These are phyloP conservation scores for Ganoderma multipileum DNA, from an alignment of 1,284 basidiomycete species.

Conservation along the genomic window DNA sequence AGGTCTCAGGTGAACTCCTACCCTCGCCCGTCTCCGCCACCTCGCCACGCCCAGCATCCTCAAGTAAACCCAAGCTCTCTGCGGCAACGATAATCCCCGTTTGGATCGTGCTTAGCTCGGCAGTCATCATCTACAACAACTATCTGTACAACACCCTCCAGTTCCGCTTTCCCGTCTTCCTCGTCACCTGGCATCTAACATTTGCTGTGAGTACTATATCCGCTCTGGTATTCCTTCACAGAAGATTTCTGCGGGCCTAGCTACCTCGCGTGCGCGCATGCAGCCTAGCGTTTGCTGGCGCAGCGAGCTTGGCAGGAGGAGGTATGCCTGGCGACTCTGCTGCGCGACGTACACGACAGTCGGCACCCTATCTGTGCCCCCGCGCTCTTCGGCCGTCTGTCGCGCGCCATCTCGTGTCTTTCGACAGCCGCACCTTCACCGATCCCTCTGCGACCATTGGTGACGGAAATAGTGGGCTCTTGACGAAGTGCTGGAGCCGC, in stretches of 20 bases:
- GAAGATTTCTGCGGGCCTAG: background rate
- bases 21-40: conserved; percentile 60
- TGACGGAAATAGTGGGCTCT: conserved; percentile 1
- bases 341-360: background rate
- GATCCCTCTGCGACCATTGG: background rate
- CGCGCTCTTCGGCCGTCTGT: background rate
- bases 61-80: conserved; percentile 51
- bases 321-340: background rate
- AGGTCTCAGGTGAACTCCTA: conserved; percentile 41
- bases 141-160: conserved; percentile 85
- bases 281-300: background rate
- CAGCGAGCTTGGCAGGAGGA: background rate
- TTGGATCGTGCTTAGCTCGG: conserved; percentile 90
- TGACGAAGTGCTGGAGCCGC: background rate
- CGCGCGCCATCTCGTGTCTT: background rate
- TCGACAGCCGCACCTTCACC: background rate
- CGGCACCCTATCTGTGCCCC: background rate
- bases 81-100: conserved; percentile 79
- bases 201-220: conserved; percentile 71
- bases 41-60: conserved; percentile 46
- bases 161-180: conserved; percentile 89
- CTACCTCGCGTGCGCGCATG: background rate
- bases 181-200: conserved; percentile 86
- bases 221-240: background rate
- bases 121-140: conserved; percentile 98